Base-by-base conservation (phyloP, 2,329 filamentous ascomycete species). In the Ascochyta lentis region DNA sequence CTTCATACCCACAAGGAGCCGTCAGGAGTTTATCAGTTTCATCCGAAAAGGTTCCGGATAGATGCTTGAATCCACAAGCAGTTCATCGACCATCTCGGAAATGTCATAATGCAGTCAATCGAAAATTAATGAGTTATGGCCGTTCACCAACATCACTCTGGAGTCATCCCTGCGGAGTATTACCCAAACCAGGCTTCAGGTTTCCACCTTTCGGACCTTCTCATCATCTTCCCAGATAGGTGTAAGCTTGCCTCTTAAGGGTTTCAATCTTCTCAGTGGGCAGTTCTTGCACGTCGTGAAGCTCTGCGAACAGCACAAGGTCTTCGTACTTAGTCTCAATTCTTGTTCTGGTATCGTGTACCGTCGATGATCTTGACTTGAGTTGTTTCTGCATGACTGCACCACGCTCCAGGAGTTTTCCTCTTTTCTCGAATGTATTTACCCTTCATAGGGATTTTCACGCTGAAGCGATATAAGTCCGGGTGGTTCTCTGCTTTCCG, bases 401-500 rank as follows among this genome's bases (percentile, higher is more conserved):
- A 51, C 27, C 22, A 45, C 44, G 38, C 27, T 54, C 43, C 37
- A 63, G 51, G 39, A 61, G 39, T 58, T 48, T 52, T 19, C 44
- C 49, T 15, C 31, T 48, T 31, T 56, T 50, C 67, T 61, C 61
- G 54, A 64, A 71, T 75, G 71, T 75, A 73, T 70, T 73, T 73
- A 72, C 68, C 69, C 61, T 67, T 56, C 29, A 56, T 59, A 53
- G 61, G 65, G 64, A 38, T 35, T 43, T 42, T 29, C 16, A n/a
- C 31, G 24, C 26, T 31, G 38, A 47, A 50, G 72, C 59, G 66
- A 50, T 66, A 67, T 49, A 70, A 63, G 68, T 71, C 69, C 64
- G 66, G 69, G 71, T 66, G 71, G 66, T 64, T 64, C 54, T 65
- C 56, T 71, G 62, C 55, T 61, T 62, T 63, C 56, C 46, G 42